Evolutionary conservation across 129 eudicot genomes (phyloP), one percentile per base, ranked within the genome.

Genomic region (Saussurea involucrata): DNA sequence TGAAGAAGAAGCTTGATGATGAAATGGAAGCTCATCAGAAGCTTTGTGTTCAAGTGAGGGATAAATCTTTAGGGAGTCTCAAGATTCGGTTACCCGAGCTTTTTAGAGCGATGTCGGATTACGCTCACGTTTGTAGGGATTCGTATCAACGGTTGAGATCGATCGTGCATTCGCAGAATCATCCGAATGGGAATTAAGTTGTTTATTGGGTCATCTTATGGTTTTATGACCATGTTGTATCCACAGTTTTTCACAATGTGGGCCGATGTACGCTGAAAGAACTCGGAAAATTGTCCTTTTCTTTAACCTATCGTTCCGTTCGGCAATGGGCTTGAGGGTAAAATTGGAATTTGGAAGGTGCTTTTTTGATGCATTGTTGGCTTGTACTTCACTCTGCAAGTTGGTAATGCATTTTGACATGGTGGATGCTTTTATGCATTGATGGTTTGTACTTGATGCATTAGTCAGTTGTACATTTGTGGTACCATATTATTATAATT

Each of bases 31-130:
- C 89, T 73, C 93, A 94, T 78, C 92, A 85, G 63, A 91, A 86
- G 81, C 86, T 74, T 29, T 94, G 98, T 69, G 55, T 89, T 71
- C 98, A 91, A 78, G 98, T 94, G 53, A 84, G 97, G 84, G 98
- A 94, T 69, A 94, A 94, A 78, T 91, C 98, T 4, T 74, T 91
- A 44, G 98, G 96, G 61, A 89, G 83, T 69, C 72, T 94, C 4
- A 94, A 91, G 68, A 87, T 86, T 37, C 85, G 96, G 76, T 76
- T 94, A 81, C 98, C 98, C 0, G 98, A 94, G 88, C 93, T 94
- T 20, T 91, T 94, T 55, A 82, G 98, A 42, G 97, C 96, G 2
- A 80, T 94, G 83, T 78, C 95, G 6, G 97, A 91, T 34, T 94
- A 94, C 34, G 69, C 96, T 37, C 86, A 75, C 40, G 95, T 89